phyloP scores from a whole-genome alignment of 306 rosid species.

The Cajanus cajan region DNA sequence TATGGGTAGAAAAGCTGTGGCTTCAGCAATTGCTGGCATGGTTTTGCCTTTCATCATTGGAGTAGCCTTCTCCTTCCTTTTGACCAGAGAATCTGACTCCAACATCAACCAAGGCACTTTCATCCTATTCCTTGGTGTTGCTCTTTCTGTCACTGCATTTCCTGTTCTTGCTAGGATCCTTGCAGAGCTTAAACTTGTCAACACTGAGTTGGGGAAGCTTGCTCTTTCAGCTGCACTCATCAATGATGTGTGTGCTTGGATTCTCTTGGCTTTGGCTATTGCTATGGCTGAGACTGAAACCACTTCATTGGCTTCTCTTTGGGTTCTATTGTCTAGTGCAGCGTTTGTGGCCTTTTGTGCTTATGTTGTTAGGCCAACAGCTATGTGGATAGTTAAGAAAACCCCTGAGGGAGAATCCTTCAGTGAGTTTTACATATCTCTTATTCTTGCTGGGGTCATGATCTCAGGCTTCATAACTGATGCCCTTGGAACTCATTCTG shows the following conservation, averaged over 20 bases:
- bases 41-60: slow-evolving; percentile 65
- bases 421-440: slow-evolving; percentile 68
- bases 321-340: slow-evolving; percentile 69
- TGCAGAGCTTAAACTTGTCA: slow-evolving; percentile 78
- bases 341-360: slow-evolving; percentile 59
- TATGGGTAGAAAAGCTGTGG: slow-evolving; percentile 59
- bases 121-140: slow-evolving; percentile 74
- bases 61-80: slow-evolving; percentile 44
- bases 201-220: slow-evolving; percentile 70
- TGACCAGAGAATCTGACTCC: not conserved
- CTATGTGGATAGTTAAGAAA: slow-evolving; percentile 56
- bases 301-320: slow-evolving; percentile 62
- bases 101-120: slow-evolving; percentile 47
- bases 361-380: slow-evolving; percentile 57
- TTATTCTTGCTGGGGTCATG: slow-evolving; percentile 90
- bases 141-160: slow-evolving; percentile 86
- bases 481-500: slow-evolving; percentile 89
- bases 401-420: slow-evolving; percentile 87
- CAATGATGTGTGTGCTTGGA: slow-evolving; percentile 87
- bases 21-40: slow-evolving; percentile 67
- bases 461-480: slow-evolving; percentile 84
- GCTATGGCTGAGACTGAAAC: slow-evolving; percentile 61
- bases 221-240: slow-evolving; percentile 79
- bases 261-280: slow-evolving; percentile 74
- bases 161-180: slow-evolving; percentile 81